These are phyloP conservation scores for Quillaja saponaria DNA, from an alignment of 306 rosid genomes.

Conservation along the genomic window DNA sequence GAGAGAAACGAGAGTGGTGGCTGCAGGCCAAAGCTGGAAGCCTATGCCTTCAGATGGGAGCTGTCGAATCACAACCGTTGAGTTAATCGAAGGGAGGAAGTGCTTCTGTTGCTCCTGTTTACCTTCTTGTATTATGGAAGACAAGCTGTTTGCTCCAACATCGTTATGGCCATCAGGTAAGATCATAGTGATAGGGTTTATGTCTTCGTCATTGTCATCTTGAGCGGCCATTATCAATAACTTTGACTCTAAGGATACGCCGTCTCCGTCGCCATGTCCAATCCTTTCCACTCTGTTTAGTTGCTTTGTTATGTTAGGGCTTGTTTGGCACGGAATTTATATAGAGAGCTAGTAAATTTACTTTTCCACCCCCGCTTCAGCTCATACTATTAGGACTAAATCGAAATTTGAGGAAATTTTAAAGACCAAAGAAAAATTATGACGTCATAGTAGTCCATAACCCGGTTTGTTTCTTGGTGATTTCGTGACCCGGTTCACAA, in stretches of 20 bases:
- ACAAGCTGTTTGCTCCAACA: not conserved
- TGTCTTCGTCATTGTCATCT: conserved; percentile 45
- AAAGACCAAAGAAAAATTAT: too few relatives aligned
- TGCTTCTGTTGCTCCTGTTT: conserved; percentile 36
- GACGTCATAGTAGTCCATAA: too few relatives aligned
- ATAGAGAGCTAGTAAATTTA: not conserved
- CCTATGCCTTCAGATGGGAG: conserved; percentile 84
- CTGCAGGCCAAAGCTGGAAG: conserved; percentile 98
- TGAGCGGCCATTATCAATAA: conserved; percentile 35
- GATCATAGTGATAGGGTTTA: conserved; percentile 43
- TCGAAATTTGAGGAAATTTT: too few relatives aligned
- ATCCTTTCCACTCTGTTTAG: too few relatives aligned
- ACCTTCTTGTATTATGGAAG: not conserved
- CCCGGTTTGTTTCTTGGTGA: too few relatives aligned
- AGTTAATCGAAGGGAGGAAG: conserved; percentile 56
- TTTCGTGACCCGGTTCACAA: not conserved
- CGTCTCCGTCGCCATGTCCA: not conserved
- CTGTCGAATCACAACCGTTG: conserved; percentile 62
- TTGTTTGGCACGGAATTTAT: conserved; percentile 19
- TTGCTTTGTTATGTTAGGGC: conserved; percentile 29
- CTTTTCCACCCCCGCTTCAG: conserved; percentile 4
- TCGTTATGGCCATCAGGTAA: conserved; percentile 21
- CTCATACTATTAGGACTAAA: too few relatives aligned
- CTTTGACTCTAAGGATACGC: conserved; percentile 23
- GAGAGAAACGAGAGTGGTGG: conserved; percentile 78